Evolutionary conservation across 768 basidiomycete genomes (phyloP).

Genomic region (Russula sp.): DNA sequence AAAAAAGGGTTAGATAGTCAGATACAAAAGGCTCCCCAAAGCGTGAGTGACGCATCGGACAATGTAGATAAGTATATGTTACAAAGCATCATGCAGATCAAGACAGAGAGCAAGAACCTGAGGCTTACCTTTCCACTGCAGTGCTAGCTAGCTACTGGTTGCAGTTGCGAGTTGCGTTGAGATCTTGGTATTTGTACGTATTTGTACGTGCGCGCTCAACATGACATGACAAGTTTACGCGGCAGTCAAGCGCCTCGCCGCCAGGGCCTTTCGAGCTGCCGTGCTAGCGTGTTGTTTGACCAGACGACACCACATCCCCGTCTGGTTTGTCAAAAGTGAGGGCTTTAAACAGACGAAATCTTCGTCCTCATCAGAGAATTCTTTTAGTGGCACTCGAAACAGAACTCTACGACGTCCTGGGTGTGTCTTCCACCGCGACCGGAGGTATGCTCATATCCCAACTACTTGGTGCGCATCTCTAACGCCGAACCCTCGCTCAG

Average conservation of each 20-base stretch:
- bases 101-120: background rate
- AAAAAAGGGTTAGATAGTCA: slow-evolving; percentile 8
- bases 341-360: background rate
- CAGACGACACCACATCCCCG: background rate
- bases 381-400: slow-evolving; percentile 62
- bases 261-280: background rate
- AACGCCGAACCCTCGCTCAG: slow-evolving; percentile 31
- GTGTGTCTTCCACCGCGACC: slow-evolving; percentile 58
- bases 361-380: background rate
- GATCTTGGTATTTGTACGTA: slow-evolving; percentile 3
- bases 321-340: slow-evolving; percentile 5
- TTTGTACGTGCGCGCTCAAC: slow-evolving; percentile 4
- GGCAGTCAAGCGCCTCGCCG: background rate
- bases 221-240: background rate
- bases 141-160: no score
- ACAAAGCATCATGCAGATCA: slow-evolving; percentile 44
- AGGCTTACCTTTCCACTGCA: slow-evolving; percentile 8
- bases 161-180: no score
- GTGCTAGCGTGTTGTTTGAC: background rate
- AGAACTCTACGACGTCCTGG: slow-evolving; percentile 82
- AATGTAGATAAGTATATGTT: slow-evolving; percentile 79
- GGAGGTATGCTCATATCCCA: slow-evolving; percentile 46
- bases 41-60: slow-evolving; percentile 51
- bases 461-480: slow-evolving; percentile 12
- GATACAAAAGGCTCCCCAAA: slow-evolving; percentile 39